Conservation (phyloP, 2,329 filamentous ascomycete genomes). For the Neurospora sp. region DNA sequence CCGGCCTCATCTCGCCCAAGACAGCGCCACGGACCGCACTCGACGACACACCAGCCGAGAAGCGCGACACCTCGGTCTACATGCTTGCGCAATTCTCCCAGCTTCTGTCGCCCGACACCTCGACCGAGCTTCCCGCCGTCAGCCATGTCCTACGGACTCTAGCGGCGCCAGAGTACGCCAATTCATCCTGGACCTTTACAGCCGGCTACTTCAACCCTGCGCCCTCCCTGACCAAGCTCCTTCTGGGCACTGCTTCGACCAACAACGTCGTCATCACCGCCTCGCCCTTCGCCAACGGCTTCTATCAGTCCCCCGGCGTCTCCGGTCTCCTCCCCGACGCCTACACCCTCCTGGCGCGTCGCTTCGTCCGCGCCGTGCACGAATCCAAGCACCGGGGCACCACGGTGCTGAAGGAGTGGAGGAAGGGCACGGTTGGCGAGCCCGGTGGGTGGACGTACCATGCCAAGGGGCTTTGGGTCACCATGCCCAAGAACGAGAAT, state of each 20-base stretch:
- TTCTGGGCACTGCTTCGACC: constrained; percentile 61
- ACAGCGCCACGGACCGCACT: constrained; percentile 13
- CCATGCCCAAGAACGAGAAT: constrained; percentile 52
- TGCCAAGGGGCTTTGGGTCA: constrained; percentile 91
- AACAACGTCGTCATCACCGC: constrained; percentile 83
- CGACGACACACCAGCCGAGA: constrained; percentile 14
- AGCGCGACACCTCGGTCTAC: constrained; percentile 65
- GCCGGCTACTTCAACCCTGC: constrained; percentile 98
- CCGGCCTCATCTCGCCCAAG: constrained; percentile 51
- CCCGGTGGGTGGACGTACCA: constrained; percentile 94
- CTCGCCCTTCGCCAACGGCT: constrained; percentile 88
- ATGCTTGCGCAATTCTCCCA: constrained; percentile 83
- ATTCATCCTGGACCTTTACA: constrained; percentile 83
- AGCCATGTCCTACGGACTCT: constrained; percentile 63
- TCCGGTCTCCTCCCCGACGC: constrained; percentile 85
- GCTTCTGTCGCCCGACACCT: constrained; percentile 66
- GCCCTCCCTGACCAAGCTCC: constrained; percentile 65
- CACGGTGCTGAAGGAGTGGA: constrained; percentile 80
- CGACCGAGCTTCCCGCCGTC: constrained; percentile 80
- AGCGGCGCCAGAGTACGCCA: constrained; percentile 49
- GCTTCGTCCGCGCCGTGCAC: constrained; percentile 58
- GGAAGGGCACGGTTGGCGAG: constrained; percentile 67
- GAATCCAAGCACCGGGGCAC: constrained; percentile 36
- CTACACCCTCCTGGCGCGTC: constrained; percentile 78
- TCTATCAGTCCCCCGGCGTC: constrained; percentile 79